Evolutionary conservation across 768 basidiomycete species (phyloP).

Genomic region (Lepiota subincarnata): DNA sequence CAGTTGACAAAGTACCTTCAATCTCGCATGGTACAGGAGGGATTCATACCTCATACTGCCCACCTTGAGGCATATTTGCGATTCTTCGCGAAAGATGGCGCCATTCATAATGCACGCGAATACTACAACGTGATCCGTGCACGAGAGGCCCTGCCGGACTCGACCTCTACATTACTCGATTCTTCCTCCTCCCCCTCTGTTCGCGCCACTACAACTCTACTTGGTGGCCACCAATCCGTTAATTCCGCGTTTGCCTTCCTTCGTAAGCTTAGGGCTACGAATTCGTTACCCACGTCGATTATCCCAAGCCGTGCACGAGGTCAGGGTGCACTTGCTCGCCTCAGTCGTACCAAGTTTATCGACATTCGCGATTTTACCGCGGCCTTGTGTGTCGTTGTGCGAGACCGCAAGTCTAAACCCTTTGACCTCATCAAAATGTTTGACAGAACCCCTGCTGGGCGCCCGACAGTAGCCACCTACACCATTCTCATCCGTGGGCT

Average conservation of each 20-base stretch:
- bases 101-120: slow-evolving; percentile 34
- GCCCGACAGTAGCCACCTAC: slow-evolving; percentile 44
- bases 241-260: slow-evolving; percentile 47
- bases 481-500: slow-evolving; percentile 54
- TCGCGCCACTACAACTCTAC: slow-evolving; percentile 38
- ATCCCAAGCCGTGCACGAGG: slow-evolving; percentile 2
- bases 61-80: slow-evolving; percentile 49
- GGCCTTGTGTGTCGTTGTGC: slow-evolving; percentile 39
- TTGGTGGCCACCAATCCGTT: slow-evolving; percentile 37
- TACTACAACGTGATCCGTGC: slow-evolving; percentile 37
- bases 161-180: slow-evolving; percentile 5
- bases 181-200: slow-evolving; percentile 18
- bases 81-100: slow-evolving; percentile 41
- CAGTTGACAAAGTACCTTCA: slow-evolving; percentile 47
- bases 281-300: not conserved
- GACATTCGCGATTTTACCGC: slow-evolving; percentile 47
- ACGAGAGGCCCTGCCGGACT: not conserved
- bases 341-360: slow-evolving; percentile 9
- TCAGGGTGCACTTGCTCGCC: not conserved
- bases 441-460: slow-evolving; percentile 26
- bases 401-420: slow-evolving; percentile 24
- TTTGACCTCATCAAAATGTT: slow-evolving; percentile 7
- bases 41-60: slow-evolving; percentile 31
- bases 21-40: slow-evolving; percentile 36
- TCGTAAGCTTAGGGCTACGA: slow-evolving; percentile 22